Conservation (phyloP, 2,329 filamentous ascomycete species). For the Huntiella abstrusa region DNA sequence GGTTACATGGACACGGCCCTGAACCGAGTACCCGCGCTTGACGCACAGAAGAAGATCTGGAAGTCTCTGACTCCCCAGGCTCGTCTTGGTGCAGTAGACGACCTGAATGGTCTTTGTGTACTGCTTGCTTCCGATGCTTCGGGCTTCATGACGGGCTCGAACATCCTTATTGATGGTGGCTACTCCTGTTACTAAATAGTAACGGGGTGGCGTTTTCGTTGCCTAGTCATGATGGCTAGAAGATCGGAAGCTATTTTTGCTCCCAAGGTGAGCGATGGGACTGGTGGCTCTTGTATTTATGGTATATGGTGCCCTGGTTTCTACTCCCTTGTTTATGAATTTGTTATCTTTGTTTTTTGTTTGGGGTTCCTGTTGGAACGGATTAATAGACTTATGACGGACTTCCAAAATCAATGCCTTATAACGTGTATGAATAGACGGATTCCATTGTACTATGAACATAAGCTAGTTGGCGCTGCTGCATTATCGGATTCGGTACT, state of each 20-base stretch:
- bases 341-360: no score
- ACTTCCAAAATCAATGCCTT: no score
- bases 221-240: neutral
- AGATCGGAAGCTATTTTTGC: neutral
- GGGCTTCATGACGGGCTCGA: slow-evolving; percentile 59
- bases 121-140: slow-evolving; percentile 58
- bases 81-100: slow-evolving; percentile 52
- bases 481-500: no score
- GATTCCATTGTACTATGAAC: no score
- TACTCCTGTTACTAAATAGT: slow-evolving; percentile 39
- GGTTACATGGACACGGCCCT: slow-evolving; percentile 76
- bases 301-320: no score
- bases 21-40: slow-evolving; percentile 59
- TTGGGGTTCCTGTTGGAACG: no score
- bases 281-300: no score
- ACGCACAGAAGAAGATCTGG: slow-evolving; percentile 72
- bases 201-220: neutral
- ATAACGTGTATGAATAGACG: no score
- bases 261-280: no score
- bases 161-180: slow-evolving; percentile 52
- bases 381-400: no score
- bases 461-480: no score
- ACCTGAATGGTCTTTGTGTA: slow-evolving; percentile 60
- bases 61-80: slow-evolving; percentile 53
- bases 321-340: no score